A percentile compares a stretch with the other conserved stretches of the same genome.
phyloP scores from a whole-genome alignment of 441 rosid genomes.

The Gossypium laxum region DNA sequence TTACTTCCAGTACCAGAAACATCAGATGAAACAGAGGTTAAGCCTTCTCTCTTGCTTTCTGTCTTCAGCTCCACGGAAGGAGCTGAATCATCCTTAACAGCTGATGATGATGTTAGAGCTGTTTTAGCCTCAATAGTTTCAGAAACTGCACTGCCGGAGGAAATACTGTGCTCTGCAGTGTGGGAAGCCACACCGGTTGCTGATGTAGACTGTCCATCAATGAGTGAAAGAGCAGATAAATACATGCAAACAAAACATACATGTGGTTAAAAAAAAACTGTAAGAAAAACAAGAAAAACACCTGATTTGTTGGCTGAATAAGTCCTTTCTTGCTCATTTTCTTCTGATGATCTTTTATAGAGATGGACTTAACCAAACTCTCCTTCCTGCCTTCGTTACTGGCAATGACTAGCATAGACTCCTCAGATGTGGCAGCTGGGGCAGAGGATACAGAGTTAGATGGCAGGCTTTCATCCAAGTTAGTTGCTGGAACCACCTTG shows the following conservation, averaged over 20 bases:
- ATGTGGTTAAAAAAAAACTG: background rate
- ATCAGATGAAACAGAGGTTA: constrained; percentile 26
- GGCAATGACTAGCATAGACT: constrained; percentile 14
- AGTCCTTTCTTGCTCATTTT: constrained; percentile 35
- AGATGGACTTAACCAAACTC: constrained; percentile 37
- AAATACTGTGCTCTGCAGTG: constrained; percentile 24
- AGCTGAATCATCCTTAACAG: constrained; percentile 17
- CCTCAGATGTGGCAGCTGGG: constrained; percentile 25
- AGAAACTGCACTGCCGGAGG: constrained; percentile 24
- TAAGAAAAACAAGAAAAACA: constrained; percentile 9
- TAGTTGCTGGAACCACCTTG: constrained; percentile 23
- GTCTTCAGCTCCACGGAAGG: constrained; percentile 26
- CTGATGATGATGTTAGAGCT: constrained; percentile 19
- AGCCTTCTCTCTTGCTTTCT: constrained; percentile 25
- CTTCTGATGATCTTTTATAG: constrained; percentile 48
- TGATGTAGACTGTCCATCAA: constrained; percentile 29
- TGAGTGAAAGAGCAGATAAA: constrained; percentile 20
- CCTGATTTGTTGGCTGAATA: constrained; percentile 40
- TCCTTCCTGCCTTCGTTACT: constrained; percentile 32
- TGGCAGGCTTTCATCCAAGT: constrained; percentile 20
- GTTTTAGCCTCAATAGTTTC: constrained; percentile 29
- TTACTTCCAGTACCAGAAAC: constrained; percentile 24
- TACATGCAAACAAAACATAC: constrained; percentile 2
- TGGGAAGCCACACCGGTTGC: constrained; percentile 15
- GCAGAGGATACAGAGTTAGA: constrained; percentile 17